Base-by-base conservation (phyloP, 1,284 basidiomycete species). In the Mycosarcoma maydis region DNA sequence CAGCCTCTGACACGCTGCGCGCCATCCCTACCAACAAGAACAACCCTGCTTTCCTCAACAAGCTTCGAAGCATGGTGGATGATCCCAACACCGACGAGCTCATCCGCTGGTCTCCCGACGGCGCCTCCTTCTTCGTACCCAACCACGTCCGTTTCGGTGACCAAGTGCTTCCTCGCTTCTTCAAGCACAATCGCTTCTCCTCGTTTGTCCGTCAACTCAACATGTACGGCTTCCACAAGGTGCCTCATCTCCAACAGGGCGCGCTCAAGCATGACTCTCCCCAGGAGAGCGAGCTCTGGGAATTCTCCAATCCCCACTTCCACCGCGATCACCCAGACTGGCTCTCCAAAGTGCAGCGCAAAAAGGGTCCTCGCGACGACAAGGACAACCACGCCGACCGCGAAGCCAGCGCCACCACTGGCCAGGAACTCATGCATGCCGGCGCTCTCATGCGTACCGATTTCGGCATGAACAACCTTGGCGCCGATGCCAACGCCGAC, bases 141-240 rank as follows among this genome's bases (percentile, higher is more conserved):
- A 92, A 96, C 83, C 91, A 94, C 78, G 93, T 97, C 82, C 89
- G 89, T 22, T 93, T 98, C 80, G 91, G 92, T 3, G 89, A 90
- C 43, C 91, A 97, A 82, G 82, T 82, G 23, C 59, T 83, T 6
- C 79, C 78, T 6, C 80, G 82, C 45, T 82, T 82, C 58, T 83
- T 82, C 66, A 83, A 83, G 66, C 82, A 83, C 65, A 82, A 78
- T 44, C 82, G 92, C 89, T 93, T 93, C 82, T 92, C 90, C 16
- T 91, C 89, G 75, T 93, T 93, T 80, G 91, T 93, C 44, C 87
- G 91, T 52, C 92, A 93, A 78, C 86, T 93, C 51, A 93, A 93
- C 83, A 93, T 93, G 92, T 76, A 78, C 55, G 82, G 75, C 40
- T 79, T 81, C 45, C 80, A 82, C 57, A 83, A 82, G 61, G 88